phyloP scores from a whole-genome alignment of 106 monocot species.

The Platanthera zijinensis region DNA sequence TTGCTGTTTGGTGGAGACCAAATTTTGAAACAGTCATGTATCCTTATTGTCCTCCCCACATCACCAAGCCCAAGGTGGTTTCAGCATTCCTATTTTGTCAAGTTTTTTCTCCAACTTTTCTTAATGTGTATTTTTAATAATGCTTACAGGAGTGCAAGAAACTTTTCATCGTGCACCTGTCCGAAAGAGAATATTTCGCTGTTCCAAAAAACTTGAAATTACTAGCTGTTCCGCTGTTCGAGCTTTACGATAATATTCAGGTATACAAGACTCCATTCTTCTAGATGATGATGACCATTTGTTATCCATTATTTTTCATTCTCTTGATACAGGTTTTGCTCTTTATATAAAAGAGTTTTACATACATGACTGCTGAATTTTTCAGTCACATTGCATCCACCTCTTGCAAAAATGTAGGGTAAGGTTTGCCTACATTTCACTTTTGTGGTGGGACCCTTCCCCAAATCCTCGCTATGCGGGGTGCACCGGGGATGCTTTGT shows the following conservation, averaged over 20 bases:
- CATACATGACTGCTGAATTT: neutral
- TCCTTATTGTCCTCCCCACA: conserved; percentile 98
- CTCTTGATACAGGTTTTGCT: neutral
- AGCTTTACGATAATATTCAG: conserved; percentile 99
- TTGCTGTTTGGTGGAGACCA: conserved; percentile 98
- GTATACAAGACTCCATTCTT: conserved; percentile 25
- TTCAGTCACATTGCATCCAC: neutral
- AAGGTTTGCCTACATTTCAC: too few species aligned
- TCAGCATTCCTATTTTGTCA: neutral
- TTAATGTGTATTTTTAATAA: neutral
- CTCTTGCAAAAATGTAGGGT: too few species aligned
- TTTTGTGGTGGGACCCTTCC: too few species aligned
- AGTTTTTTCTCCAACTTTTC: conserved; percentile 11
- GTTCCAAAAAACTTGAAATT: conserved; percentile 95
- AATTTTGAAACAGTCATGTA: conserved; percentile 99
- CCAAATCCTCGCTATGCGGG: too few species aligned
- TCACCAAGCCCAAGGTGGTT: conserved; percentile 87
- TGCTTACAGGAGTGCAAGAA: conserved; percentile 86
- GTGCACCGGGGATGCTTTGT: too few species aligned
- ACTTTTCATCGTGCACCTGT: conserved; percentile 85
- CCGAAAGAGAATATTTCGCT: conserved; percentile 94
- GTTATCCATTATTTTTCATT: neutral
- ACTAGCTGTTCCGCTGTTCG: conserved; percentile 98
- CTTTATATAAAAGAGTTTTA: neutral
- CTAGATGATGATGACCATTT: neutral